Evolutionary conservation across 73 alveolate genomes (phyloP), one percentile per base, ranked within the genome.

Genomic region (Stentor coeruleus): DNA sequence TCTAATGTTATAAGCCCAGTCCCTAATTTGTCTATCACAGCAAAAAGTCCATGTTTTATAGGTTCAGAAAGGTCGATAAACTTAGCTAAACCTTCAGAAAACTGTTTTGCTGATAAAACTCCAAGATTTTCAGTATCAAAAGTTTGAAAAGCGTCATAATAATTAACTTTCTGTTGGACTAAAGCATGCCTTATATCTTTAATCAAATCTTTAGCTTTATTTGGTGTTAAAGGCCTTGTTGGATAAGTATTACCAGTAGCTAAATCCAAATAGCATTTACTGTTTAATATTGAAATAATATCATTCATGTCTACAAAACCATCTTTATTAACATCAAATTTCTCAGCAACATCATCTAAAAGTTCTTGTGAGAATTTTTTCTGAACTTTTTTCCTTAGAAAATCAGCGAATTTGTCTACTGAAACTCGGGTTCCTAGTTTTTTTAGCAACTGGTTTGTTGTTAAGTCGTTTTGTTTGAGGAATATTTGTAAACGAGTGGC

Each of bases 1-100:
- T 92, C 91, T 74, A 87, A 87, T 84, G 91, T 96, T 3, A 94
- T 91, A 74, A 94, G 74, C n/a, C 98, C 98, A 26, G 89, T 94
- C 55, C 84, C 85, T 74, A 87, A 59, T 39, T 59, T 88, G 49
- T 94, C 98, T 96, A 94, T 94, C 33, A 84, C 81, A 1, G 98
- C 96, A 85, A 94, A 94, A 74, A 94, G 85, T 59, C 92, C 92
- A 81, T 92, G 95, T 72, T 91, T 91, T 3, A 92, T 92, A 33
- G 93, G 94, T 59, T 88, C 59, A 59, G 95, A 86, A 31, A 94
- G 84, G 33, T 80, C 77, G 41, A 91, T 82, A 0, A 94, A 75
- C 80, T 91, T 83, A 40, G 83, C 91, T 0, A 91, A 87, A 31
- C 92, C 92, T 36, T 84, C 58, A 31, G 90, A 76, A 84, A 94